phyloP scores from a whole-genome alignment of 73 alveolate genomes.

The Breviolum minutum region DNA sequence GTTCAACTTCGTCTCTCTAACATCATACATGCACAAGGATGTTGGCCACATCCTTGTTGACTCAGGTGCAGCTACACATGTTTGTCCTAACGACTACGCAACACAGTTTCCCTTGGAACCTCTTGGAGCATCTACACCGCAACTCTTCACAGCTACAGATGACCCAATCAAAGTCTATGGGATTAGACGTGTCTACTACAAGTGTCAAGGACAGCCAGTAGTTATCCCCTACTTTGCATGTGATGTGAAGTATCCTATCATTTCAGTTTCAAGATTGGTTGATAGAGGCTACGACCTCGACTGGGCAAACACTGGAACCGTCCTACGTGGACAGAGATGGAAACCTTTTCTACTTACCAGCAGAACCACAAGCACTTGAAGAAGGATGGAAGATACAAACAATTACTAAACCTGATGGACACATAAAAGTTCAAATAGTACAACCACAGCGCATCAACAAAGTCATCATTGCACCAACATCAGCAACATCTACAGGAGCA shows the following conservation, averaged over 20 bases:
- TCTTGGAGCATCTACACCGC: background rate
- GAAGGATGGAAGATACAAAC: no score
- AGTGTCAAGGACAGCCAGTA: background rate
- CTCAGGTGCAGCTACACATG: slow-evolving; percentile 14
- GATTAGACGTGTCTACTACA: background rate
- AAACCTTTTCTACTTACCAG: no score
- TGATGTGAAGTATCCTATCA: background rate
- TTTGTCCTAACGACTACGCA: background rate
- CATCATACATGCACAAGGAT: background rate
- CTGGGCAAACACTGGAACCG: no score
- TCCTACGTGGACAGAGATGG: no score
- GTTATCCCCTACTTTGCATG: background rate
- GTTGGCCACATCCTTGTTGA: background rate
- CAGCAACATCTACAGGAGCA: no score
- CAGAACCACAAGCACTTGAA: no score
- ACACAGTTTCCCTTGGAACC: background rate
- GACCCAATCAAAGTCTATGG: background rate
- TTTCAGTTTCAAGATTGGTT: background rate
- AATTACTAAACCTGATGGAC: no score
- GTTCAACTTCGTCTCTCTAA: no score
- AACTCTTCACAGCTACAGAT: background rate
- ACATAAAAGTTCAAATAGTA: no score
- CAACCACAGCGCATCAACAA: no score
- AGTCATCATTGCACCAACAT: no score
- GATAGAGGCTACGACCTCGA: background rate